Evolutionary conservation across 345 rosid genomes (phyloP), one percentile per base, ranked within the genome.

Genomic region (Murraya paniculata): DNA sequence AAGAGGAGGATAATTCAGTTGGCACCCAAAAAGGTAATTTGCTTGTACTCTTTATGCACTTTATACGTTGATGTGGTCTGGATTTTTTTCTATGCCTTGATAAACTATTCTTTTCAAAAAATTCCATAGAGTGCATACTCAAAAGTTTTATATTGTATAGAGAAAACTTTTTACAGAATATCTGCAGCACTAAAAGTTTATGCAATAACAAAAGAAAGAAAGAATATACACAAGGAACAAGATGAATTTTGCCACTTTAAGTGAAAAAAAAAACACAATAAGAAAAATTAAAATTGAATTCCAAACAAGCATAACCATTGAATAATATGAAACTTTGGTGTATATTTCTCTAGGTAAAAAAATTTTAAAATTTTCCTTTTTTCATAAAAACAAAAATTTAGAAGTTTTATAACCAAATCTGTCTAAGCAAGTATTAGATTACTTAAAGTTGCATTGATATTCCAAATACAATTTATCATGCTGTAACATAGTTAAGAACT

Each of bases 1-100:
- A 81, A 69, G 97, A 91, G 85, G 95, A 91, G 61, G 92, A 89
- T 57, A 88, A 78, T 73, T 79, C 91, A 61, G 86, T 74, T 82
- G 76, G 71, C 36, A 71, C 82, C 69, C 90, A 86, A 76, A 92
- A 85, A 80, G 98, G 95, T 87, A 48, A 77, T 39, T 31, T 74
- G 28, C 28, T 78, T 28, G 0, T 45, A 4, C 45, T 45, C n/a
- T 45, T 4, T 27, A 7, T 45, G 72, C 58, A 41, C 22, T 45
- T 69, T 45, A 25, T 16, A 14, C 16, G 4, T 16, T 30, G 68
- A 8, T 13, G 31, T 60, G 16, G 64, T 19, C 35, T 4, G 4
- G 36, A 61, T 13, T 28, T 13, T 45, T 61, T 61, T 61, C 8
- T 61, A 5, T 2, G 1, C 56, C 22, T 5, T 4, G 56, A 50